Evolutionary conservation across 352 stramenopile species (phyloP).

Genomic region (Aphanomyces stellatus): DNA sequence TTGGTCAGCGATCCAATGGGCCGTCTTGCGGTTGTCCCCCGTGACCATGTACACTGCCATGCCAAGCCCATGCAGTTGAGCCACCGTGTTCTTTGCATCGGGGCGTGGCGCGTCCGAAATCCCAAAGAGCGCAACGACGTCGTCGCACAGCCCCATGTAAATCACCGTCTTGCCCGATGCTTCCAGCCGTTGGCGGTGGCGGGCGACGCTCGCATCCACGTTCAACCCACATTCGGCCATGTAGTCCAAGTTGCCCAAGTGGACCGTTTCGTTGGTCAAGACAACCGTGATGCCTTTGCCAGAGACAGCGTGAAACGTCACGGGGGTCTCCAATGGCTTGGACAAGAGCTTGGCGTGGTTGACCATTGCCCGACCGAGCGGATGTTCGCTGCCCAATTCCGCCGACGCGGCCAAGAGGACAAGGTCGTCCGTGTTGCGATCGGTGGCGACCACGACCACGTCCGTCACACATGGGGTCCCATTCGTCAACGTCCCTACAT

Average conservation of each 20-base stretch:
- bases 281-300: slow-evolving; percentile 73
- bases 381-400: slow-evolving; percentile 92
- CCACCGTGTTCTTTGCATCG: slow-evolving; percentile 86
- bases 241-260: slow-evolving; percentile 22
- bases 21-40: slow-evolving; percentile 95
- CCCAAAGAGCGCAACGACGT: slow-evolving; percentile 71
- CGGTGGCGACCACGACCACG: slow-evolving; percentile 44
- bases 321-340: slow-evolving; percentile 55
- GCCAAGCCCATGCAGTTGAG: slow-evolving; percentile 84
- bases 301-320: slow-evolving; percentile 77
- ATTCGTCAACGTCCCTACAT: slow-evolving; percentile 91
- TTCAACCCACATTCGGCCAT: slow-evolving; percentile 3
- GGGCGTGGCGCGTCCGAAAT: slow-evolving; percentile 83
- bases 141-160: slow-evolving; percentile 85
- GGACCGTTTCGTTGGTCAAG: slow-evolving; percentile 7
- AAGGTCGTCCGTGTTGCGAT: slow-evolving; percentile 20
- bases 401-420: slow-evolving; percentile 59
- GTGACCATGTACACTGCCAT: slow-evolving; percentile 98
- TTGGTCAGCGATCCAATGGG: slow-evolving; percentile 87
- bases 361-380: slow-evolving; percentile 90
- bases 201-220: background rate
- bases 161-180: slow-evolving; percentile 76
- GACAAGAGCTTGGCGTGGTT: slow-evolving; percentile 84
- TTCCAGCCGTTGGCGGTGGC: slow-evolving; percentile 19
- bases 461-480: slow-evolving; percentile 85